These are phyloP conservation scores for Lipomyces chichibuensis DNA, from an alignment of 805 yeast genomes.

Conservation along the genomic window DNA sequence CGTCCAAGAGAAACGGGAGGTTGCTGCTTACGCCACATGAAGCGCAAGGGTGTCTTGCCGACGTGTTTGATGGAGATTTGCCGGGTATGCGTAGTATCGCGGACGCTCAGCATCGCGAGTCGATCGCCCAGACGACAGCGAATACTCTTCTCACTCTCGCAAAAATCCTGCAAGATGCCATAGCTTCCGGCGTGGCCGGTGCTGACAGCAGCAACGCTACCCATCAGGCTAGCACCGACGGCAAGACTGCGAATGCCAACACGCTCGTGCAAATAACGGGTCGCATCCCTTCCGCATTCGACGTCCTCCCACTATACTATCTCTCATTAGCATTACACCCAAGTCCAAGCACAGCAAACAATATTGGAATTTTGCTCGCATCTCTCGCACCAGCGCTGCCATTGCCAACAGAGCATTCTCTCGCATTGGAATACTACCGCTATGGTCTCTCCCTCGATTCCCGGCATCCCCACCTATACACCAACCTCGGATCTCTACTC, in stretches of 20 bases:
- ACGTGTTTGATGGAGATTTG: constrained; percentile 34
- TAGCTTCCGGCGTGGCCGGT: constrained; percentile 39
- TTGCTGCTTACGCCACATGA: constrained; percentile 28
- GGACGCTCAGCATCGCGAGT: constrained; percentile 24
- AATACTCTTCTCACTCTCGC: constrained; percentile 44
- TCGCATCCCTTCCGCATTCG: constrained; percentile 38
- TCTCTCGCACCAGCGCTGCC: constrained; percentile 33
- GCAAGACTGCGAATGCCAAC: constrained; percentile 19
- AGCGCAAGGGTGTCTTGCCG: constrained; percentile 29
- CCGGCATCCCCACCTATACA: constrained; percentile 44
- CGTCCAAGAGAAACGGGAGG: constrained; percentile 11
- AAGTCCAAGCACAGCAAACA: constrained; percentile 44
- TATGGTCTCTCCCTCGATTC: constrained; percentile 42
- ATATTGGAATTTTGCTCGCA: constrained; percentile 43
- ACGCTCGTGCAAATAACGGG: constrained; percentile 38
- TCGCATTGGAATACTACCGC: constrained; percentile 42
- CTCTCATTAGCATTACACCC: constrained; percentile 41
- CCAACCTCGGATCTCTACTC: constrained; percentile 43
- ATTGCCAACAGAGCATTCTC: constrained; percentile 27
- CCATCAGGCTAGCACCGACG: constrained; percentile 5
- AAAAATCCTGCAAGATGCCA: constrained; percentile 43
- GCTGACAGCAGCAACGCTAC: background rate
- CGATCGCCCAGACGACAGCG: constrained; percentile 32
- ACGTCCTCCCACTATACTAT: constrained; percentile 41
- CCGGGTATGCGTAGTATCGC: constrained; percentile 20